Evolutionary conservation across 2,329 filamentous ascomycete genomes (phyloP).

Genomic region (Fusarium illudens): DNA sequence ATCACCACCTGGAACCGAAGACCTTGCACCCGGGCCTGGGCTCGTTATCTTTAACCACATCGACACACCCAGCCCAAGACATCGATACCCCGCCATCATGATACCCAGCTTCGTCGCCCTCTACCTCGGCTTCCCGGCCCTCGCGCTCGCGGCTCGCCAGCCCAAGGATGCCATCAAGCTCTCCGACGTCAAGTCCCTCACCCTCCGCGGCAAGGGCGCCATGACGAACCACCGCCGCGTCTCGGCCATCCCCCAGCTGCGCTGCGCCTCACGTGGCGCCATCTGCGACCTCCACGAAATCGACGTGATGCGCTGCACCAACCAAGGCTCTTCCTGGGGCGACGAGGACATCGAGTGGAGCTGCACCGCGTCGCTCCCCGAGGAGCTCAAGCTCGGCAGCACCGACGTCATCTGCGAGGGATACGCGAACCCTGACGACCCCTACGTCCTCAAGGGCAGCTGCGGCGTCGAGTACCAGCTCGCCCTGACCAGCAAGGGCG

Average conservation of each 20-base stretch:
- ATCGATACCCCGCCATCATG: constrained; percentile 39
- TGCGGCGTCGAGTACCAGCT: constrained; percentile 92
- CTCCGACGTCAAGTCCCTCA: constrained; percentile 76
- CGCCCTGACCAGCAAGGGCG: constrained; percentile 78
- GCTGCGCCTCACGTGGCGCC: constrained; percentile 73
- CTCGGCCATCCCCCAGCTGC: constrained; percentile 78
- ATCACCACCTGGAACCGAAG: not conserved
- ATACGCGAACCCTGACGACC: constrained; percentile 78
- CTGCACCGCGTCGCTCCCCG: constrained; percentile 72
- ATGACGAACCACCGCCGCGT: constrained; percentile 81
- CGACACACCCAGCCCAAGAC: not conserved
- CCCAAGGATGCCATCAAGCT: constrained; percentile 65
- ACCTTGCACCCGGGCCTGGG: constrained; percentile 2
- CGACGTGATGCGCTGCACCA: constrained; percentile 88
- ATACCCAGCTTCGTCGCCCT: constrained; percentile 35
- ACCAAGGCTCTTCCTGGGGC: constrained; percentile 82
- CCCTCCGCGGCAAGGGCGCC: constrained; percentile 70
- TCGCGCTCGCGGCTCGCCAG: constrained; percentile 39
- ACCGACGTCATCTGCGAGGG: constrained; percentile 96
- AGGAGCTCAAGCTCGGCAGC: constrained; percentile 74
- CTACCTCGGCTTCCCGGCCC: constrained; percentile 38
- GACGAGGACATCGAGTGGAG: constrained; percentile 89
- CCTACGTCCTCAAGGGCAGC: constrained; percentile 88
- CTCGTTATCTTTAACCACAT: not conserved
- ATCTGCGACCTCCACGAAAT: constrained; percentile 76